Evolutionary conservation across 305 asterid genomes (phyloP).

Genomic region (Plantago lanceolata): DNA sequence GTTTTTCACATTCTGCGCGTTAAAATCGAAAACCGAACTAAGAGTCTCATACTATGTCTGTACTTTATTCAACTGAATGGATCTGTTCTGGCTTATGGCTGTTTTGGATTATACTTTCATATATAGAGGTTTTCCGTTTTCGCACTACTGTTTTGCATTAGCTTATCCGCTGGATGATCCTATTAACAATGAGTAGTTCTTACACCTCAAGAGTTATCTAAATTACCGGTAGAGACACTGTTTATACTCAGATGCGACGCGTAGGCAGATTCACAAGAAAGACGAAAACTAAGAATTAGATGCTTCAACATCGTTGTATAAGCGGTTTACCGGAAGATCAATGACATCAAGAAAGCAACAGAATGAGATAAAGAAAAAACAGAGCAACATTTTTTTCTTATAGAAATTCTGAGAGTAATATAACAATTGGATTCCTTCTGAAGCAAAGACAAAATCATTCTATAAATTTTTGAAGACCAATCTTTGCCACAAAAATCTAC

Average conservation of each 20-base stretch:
- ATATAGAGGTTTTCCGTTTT: too few species aligned
- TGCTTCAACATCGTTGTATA: too few species aligned
- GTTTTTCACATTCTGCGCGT: neutral
- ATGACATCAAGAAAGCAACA: neutral
- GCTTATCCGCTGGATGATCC: too few species aligned
- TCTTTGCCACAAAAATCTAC: constrained; percentile 1
- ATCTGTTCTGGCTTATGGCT: neutral
- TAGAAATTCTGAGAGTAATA: neutral
- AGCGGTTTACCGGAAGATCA: neutral
- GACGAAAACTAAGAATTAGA: too few species aligned
- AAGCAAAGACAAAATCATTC: neutral
- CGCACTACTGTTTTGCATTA: too few species aligned
- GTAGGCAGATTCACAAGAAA: too few species aligned
- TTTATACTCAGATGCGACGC: too few species aligned
- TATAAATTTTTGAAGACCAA: constrained; percentile 2
- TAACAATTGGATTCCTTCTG: neutral
- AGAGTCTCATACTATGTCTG: neutral
- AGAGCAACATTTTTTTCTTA: neutral
- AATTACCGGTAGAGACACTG: too few species aligned
- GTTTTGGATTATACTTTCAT: too few species aligned
- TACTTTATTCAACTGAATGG: constrained; percentile 1
- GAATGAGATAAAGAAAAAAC: neutral
- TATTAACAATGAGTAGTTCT: too few species aligned
- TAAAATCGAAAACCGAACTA: neutral
- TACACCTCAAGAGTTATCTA: too few species aligned